These are phyloP conservation scores for Fusarium setosum DNA, from an alignment of 2,329 filamentous ascomycete species.

Conservation along the genomic window DNA sequence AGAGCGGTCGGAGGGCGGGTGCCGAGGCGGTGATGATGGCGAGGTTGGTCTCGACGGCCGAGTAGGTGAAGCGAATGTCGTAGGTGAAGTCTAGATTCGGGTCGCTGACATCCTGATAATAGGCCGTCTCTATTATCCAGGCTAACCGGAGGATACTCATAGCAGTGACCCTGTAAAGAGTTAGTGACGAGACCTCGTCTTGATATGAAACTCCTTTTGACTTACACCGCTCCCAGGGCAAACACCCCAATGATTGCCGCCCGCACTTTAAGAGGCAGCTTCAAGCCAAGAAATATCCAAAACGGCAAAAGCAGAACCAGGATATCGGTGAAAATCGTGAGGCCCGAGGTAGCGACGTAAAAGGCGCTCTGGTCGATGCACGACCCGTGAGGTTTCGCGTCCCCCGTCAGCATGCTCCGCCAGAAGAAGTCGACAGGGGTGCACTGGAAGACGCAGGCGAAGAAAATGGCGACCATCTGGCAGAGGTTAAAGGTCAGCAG, in stretches of 20 bases:
- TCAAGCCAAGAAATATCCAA: slow-evolving; percentile 53
- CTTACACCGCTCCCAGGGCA: slow-evolving; percentile 50
- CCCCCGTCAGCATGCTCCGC: not conserved
- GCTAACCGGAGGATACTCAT: slow-evolving; percentile 49
- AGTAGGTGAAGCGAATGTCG: slow-evolving; percentile 48
- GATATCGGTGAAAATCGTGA: slow-evolving; percentile 56
- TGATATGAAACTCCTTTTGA: not conserved
- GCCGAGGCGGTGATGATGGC: slow-evolving; percentile 51
- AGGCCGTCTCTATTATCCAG: slow-evolving; percentile 38
- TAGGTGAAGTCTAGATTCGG: slow-evolving; percentile 37
- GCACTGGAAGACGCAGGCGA: slow-evolving; percentile 55
- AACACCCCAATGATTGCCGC: slow-evolving; percentile 54
- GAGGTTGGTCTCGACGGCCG: slow-evolving; percentile 50
- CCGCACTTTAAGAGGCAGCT: slow-evolving; percentile 50
- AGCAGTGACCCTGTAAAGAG: slow-evolving; percentile 44
- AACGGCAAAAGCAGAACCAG: slow-evolving; percentile 53
- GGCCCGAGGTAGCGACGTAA: slow-evolving; percentile 48
- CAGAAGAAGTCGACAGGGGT: slow-evolving; percentile 41
- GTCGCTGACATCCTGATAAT: slow-evolving; percentile 6
- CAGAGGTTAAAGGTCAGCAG: slow-evolving; percentile 49
- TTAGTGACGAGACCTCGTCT: not conserved
- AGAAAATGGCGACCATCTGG: slow-evolving; percentile 49
- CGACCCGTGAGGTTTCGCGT: slow-evolving; percentile 9
- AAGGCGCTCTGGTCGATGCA: slow-evolving; percentile 49
- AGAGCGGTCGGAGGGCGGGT: slow-evolving; percentile 50